phyloP scores from a whole-genome alignment of 768 basidiomycete genomes.

The Hygrophorus pudorinus region DNA sequence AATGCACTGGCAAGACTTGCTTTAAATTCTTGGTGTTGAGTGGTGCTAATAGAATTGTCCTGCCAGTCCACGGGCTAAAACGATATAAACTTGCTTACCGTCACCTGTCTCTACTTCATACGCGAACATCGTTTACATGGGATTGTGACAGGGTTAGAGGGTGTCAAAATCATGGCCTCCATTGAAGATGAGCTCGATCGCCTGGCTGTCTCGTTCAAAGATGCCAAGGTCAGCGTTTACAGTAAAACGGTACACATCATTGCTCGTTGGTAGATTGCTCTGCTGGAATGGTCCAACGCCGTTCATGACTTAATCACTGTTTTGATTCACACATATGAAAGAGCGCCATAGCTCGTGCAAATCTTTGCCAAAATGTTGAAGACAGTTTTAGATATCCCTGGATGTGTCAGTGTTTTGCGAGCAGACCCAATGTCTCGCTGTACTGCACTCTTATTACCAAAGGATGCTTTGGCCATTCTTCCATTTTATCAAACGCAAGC shows the following conservation, averaged over 20 bases:
- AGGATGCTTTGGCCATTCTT: constrained; percentile 83
- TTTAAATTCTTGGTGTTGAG: constrained; percentile 2
- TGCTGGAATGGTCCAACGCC: constrained; percentile 87
- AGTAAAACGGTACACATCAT: not conserved
- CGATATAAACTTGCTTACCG: constrained; percentile 36
- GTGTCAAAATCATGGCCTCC: constrained; percentile 68
- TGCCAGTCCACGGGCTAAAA: constrained; percentile 46
- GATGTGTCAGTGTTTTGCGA: constrained; percentile 61
- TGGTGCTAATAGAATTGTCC: constrained; percentile 5
- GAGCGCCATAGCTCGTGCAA: constrained; percentile 74
- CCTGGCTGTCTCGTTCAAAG: constrained; percentile 86
- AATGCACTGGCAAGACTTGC: not conserved
- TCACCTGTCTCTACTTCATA: constrained; percentile 66
- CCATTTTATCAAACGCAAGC: constrained; percentile 83
- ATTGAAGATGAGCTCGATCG: constrained; percentile 78
- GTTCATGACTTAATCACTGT: constrained; percentile 82
- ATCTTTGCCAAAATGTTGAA: constrained; percentile 1
- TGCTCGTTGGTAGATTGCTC: constrained; percentile 55
- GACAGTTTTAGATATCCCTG: constrained; percentile 43
- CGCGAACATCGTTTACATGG: constrained; percentile 81
- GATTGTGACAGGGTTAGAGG: constrained; percentile 75
- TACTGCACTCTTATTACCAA: constrained; percentile 78
- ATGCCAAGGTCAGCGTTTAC: constrained; percentile 68
- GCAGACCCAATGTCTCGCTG: constrained; percentile 83
- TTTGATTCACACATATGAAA: constrained; percentile 95